Base-by-base conservation (phyloP, 208 protist species). In the Trypanosomatidae sp. region DNA sequence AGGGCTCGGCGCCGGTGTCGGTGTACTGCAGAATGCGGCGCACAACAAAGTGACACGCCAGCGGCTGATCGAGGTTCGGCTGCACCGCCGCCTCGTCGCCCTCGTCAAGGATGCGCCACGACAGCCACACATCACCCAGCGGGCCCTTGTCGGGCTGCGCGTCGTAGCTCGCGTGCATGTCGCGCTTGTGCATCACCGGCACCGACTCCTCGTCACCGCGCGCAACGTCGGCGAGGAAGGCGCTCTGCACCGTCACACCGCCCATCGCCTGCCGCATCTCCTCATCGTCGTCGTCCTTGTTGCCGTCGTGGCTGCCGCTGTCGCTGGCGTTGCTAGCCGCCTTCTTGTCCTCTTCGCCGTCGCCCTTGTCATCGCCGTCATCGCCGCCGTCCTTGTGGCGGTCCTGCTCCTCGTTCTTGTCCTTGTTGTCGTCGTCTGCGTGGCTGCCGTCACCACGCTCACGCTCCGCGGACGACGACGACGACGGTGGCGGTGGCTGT, bases 1-100 rank as follows among this genome's bases (percentile, higher is more conserved):
- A 87, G 4, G 73, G 59, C 33, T 67, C 47, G 27, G 62, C 68
- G 35, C 83, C 83, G 61, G 77, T 80, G 58, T 92, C 83, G 7
- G 78, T 87, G 67, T 86, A 92, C 65, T 92, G 83, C 61, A 87
- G 88, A n/a, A 92, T 44, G 46, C 66, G 75, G 48, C 81, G 78
- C n/a, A 66, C 70, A 7, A 88, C 73, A 50, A 92, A 76, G 10
- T 56, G 71, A 49, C 83, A 92, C 35, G 57, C 48, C 49, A 88
- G 55, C n/a, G 83, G 67, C 22, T 66, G 28, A 16, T 72, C 69
- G 38, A 92, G 71, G 43, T 66, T 78, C 59, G 83, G 65, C 39
- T 68, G 53, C 8, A 75, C 48, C 16, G 59, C 65, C 18, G 49
- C 49, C 33, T 81, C 71, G 41, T 85, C 69, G 32, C 62, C 78